Evolutionary conservation across 139 green algal genomes (phyloP).

Genomic region (Limnomonas spitsbergensis): DNA sequence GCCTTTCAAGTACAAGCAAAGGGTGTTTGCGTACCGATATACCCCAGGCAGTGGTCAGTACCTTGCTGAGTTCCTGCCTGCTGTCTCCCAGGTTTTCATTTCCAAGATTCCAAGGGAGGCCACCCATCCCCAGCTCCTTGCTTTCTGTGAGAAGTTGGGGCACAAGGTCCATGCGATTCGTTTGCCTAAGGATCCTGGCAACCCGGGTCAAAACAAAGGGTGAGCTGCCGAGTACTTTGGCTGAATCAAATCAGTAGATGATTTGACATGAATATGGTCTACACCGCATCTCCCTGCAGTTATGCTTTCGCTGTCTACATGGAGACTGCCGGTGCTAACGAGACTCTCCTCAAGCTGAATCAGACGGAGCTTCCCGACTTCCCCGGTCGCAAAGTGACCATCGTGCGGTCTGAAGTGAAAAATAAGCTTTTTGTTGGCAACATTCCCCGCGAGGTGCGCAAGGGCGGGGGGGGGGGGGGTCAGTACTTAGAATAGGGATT

Average conservation of each 20-base stretch:
- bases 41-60: background rate
- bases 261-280: background rate
- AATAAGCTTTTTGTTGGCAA: conserved; percentile 85
- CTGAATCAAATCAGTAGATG: background rate
- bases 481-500: too few species aligned
- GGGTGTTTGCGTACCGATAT: background rate
- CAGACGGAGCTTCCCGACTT: conserved; percentile 54
- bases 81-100: conserved; percentile 64
- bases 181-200: conserved; percentile 59
- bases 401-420: conserved; percentile 66
- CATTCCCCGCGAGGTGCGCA: conserved; percentile 71
- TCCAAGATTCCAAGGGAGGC: conserved; percentile 61
- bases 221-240: conserved; percentile 12
- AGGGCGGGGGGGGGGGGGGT: too few species aligned
- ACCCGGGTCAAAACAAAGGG: conserved; percentile 64
- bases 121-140: conserved; percentile 53
- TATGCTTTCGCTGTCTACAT: conserved; percentile 79
- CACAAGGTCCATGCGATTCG: conserved; percentile 43
- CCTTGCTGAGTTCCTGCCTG: background rate
- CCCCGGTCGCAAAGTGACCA: conserved; percentile 55
- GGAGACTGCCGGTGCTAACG: conserved; percentile 45
- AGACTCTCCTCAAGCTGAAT: conserved; percentile 57
- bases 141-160: conserved; percentile 45
- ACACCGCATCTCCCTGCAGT: conserved; percentile 27
- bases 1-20: background rate